Evolutionary conservation across 2,329 filamentous ascomycete genomes (phyloP), one percentile per base, ranked within the genome.

Genomic region (Stagonosporopsis tanaceti): DNA sequence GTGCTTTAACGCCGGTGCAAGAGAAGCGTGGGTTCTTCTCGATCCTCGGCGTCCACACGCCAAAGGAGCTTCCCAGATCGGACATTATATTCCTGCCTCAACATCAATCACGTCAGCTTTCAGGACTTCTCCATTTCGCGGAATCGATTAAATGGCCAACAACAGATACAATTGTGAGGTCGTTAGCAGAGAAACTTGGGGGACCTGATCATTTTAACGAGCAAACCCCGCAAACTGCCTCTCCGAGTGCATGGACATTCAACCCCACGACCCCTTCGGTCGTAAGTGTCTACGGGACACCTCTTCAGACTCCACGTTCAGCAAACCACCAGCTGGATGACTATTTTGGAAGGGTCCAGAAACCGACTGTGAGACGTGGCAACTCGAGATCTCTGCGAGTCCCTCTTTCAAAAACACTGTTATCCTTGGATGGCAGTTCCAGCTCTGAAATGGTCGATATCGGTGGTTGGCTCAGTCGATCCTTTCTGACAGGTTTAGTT

Each of bases 381-480:
- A 66, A 67, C 42, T 71, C 70, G 17, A 71, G 67, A 15, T 66
- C 71, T 14, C 51, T 76, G 2, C 70, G 68, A 14, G 56, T 77
- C 5, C 72, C 73, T 2, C 64, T 75, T 6, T 73, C 73, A 1
- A 66, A 61, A 7, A 65, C 63, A 0, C 50, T 70, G 3, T 22
- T 53, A 4, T 45, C 51, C 4, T 40, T 66, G 1, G 48, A 61
- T 8, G 60, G 66, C 32, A 58, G 47, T 42, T 51, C 67, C 48
- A 55, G 63, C 7, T 20, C 57, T 24, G 37, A 38, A 30, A 39
- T 64, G 1, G 58, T 67, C 27, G 74, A 79, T 24, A 70, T 79
- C 27, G 77, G 81, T 34, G 82, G 83, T 9, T 86, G 84, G 84
- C 76, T 86, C 3, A 84, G 82, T 48, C 79, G 83, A 27, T 81